A percentile compares a stretch with the other conserved stretches of the same genome.
Evolutionary conservation across 306 rosid genomes (phyloP).

Genomic region (Myrica gale): DNA sequence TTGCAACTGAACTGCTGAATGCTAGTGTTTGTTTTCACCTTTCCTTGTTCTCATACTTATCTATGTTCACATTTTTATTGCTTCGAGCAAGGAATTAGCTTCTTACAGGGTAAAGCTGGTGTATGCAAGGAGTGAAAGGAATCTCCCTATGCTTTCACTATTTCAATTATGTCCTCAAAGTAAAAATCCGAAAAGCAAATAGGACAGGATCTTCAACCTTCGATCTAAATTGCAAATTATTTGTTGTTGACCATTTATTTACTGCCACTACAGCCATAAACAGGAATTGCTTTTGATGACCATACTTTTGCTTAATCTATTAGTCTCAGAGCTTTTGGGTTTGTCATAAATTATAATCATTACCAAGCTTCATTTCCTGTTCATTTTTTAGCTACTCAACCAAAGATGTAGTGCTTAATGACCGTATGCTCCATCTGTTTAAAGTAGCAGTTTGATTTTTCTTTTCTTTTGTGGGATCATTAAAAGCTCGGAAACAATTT

Average conservation of each 20-base stretch:
- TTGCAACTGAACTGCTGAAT: neutral
- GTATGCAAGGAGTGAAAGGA: conserved; percentile 1
- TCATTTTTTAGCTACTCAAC: neutral
- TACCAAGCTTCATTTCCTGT: too few relatives aligned
- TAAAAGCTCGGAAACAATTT: neutral
- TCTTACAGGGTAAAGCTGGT: neutral
- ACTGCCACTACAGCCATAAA: neutral
- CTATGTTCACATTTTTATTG: neutral
- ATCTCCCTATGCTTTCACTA: neutral
- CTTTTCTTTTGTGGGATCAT: neutral
- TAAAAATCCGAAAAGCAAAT: neutral
- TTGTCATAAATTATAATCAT: neutral
- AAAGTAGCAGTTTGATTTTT: neutral
- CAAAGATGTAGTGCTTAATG: neutral
- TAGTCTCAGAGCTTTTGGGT: neutral
- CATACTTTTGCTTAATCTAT: neutral
- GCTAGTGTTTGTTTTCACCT: neutral
- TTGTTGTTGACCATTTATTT: neutral
- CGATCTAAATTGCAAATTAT: neutral
- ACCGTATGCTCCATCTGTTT: neutral
- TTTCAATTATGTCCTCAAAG: neutral
- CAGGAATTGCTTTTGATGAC: neutral
- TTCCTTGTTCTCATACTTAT: neutral
- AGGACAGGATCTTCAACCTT: conserved; percentile 1
- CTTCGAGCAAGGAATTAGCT: conserved; percentile 1